Percentiles rank a stretch among this genome's conserved stretches.
Conservation (phyloP, 176 grass and related monocot species). For the Cenchrus fungigraminus region DNA sequence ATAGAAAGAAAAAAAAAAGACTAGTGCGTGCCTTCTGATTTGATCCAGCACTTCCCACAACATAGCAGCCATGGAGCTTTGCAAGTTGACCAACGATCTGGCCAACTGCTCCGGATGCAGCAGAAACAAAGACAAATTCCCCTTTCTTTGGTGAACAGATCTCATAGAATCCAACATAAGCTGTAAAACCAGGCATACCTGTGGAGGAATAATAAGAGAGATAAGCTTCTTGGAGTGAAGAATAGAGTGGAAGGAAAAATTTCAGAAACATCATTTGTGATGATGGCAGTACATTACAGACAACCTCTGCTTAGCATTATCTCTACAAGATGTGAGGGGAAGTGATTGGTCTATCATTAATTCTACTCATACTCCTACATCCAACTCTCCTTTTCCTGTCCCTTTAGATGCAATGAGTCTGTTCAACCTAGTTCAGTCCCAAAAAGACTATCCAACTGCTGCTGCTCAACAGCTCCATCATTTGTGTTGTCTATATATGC, state of each 20-base stretch:
- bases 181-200: conserved; percentile 98
- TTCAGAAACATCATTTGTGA: not conserved
- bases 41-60: conserved; percentile 82
- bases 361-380: not conserved
- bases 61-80: conserved; percentile 90
- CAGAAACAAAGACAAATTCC: conserved; percentile 87
- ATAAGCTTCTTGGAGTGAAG: not conserved
- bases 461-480: not conserved
- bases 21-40: conserved; percentile 50
- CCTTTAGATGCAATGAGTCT: not conserved
- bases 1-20: not conserved
- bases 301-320: not conserved
- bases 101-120: conserved; percentile 89
- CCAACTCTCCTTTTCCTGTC: not conserved
- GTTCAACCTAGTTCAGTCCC: not conserved
- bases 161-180: conserved; percentile 85
- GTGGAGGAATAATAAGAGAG: not conserved
- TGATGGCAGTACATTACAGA: not conserved
- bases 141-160: conserved; percentile 77
- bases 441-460: not conserved
- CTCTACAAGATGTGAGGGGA: not conserved
- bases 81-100: conserved; percentile 93
- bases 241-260: not conserved
- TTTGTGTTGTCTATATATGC: not conserved
- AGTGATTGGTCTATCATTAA: not conserved